Evolutionary conservation across 2,329 filamentous ascomycete species (phyloP), one percentile per base, ranked within the genome.

Genomic region (Fragosphaeria purpurea): DNA sequence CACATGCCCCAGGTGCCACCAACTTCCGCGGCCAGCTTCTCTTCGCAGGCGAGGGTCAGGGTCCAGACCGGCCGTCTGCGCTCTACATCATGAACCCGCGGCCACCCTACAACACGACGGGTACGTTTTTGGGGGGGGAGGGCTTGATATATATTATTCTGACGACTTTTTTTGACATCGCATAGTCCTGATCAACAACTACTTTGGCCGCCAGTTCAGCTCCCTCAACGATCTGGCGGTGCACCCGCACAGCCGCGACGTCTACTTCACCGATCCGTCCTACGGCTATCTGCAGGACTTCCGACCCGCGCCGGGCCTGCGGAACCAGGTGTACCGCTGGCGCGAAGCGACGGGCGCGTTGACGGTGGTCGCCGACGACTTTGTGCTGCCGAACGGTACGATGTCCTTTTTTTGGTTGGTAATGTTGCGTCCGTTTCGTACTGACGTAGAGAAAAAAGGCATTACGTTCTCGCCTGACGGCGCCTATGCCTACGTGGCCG

Each of bases 211-310:
- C 3, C 69, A 74, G 41, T 83, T 82, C 63, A 79, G 73, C 60
- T 81, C 77, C 0, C 63, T 81, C 9, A 82, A 82, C 55, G 80
- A 83, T 53, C 68, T 77, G 0, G 68, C 71, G 1, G 60, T 79
- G 50, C 71, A 81, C 55, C 70, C 77, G 34, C 60, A 62, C 9
- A 80, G 74, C 51, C 70, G 71, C n/a, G 72, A 78, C 32, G 65
- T 83, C n/a, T 84, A 80, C 66, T 83, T 84, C 57, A 83, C 79
- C 1, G 80, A 84, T 52, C 74, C 76, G 0, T 68, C 73, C 7
- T 83, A 83, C 55, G 80, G 77, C 4, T 76, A 70, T 53, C 67
- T 76, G 41, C 79, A 83, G 58, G 68, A 76, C 31, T 82, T 83
- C 57, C 70, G 79, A 0, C 74, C 74, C 0, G 55, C 61, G 6